These are phyloP conservation scores for Aspergillus sp. DNA, from an alignment of 2,329 filamentous ascomycete species.

Conservation along the genomic window DNA sequence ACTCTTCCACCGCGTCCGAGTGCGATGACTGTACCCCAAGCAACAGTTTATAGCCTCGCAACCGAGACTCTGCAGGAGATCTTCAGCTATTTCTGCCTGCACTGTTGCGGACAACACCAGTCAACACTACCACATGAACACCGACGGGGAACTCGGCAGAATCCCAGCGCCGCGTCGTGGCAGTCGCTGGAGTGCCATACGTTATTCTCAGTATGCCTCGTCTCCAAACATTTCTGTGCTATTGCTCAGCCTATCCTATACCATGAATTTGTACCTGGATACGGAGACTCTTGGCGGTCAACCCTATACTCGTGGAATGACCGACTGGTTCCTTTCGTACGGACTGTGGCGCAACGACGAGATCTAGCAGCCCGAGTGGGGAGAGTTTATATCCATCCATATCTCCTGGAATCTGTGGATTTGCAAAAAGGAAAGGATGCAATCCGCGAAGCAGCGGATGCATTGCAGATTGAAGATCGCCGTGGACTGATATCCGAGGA, in stretches of 20 bases:
- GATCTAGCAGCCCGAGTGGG: conserved; percentile 16
- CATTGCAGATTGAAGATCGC: background rate
- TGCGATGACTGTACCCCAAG: too few species aligned
- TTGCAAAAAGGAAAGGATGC: background rate
- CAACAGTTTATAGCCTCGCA: too few species aligned
- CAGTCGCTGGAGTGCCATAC: conserved; percentile 16
- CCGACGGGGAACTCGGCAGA: background rate
- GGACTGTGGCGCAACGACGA: conserved; percentile 15
- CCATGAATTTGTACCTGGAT: conserved; percentile 23
- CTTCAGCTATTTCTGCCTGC: too few species aligned
- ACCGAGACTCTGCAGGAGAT: too few species aligned
- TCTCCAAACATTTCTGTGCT: conserved; percentile 16
- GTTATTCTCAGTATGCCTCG: conserved; percentile 17
- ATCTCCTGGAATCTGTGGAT: background rate
- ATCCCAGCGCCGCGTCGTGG: conserved; percentile 14
- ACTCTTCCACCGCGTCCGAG: too few species aligned
- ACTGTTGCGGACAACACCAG: too few species aligned
- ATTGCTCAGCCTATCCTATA: conserved; percentile 20
- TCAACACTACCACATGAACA: too few species aligned
- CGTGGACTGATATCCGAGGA: background rate
- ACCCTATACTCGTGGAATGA: conserved; percentile 14
- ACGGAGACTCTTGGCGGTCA: conserved; percentile 22
- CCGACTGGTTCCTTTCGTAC: conserved; percentile 20
- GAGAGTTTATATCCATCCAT: conserved; percentile 6
- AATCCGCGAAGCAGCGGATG: background rate